Percentiles rank a stretch among this genome's conserved stretches.
Evolutionary conservation across 805 yeast genomes (phyloP).

Genomic region (Ogataea zsoltii): DNA sequence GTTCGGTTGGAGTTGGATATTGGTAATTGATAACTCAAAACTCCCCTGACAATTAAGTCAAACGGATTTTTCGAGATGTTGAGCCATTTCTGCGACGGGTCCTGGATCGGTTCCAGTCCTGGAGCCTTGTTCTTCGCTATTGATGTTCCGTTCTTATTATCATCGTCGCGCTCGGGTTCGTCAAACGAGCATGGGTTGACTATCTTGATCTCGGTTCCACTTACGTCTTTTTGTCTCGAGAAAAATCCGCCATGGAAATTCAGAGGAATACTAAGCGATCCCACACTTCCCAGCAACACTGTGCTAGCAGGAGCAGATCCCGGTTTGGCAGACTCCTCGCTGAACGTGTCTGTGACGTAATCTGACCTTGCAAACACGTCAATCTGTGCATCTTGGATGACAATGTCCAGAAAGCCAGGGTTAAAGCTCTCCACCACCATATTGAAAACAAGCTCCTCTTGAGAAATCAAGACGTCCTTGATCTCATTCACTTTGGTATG

Average conservation of each 20-base stretch:
- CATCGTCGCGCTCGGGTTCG: constrained; percentile 15
- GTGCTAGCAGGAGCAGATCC: constrained; percentile 39
- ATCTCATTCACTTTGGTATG: constrained; percentile 62
- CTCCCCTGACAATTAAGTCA: constrained; percentile 82
- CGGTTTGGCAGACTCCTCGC: neutral
- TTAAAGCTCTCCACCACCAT: constrained; percentile 77
- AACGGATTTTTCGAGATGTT: constrained; percentile 75
- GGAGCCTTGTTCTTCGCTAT: constrained; percentile 1
- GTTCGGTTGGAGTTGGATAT: constrained; percentile 54
- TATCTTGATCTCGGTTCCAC: constrained; percentile 70
- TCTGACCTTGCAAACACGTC: constrained; percentile 83
- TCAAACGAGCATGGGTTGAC: constrained; percentile 63
- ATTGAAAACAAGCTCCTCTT: constrained; percentile 82
- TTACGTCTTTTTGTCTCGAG: constrained; percentile 55
- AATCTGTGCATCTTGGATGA: constrained; percentile 63
- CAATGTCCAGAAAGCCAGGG: constrained; percentile 79
- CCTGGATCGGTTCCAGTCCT: constrained; percentile 15
- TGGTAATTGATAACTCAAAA: constrained; percentile 74
- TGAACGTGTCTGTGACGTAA: constrained; percentile 33
- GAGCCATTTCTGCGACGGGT: constrained; percentile 62
- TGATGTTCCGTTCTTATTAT: constrained; percentile 1
- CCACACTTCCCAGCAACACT: constrained; percentile 70
- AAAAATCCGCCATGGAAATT: constrained; percentile 78
- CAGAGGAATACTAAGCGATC: constrained; percentile 68
- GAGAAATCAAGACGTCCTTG: constrained; percentile 71